phyloP scores from a whole-genome alignment of 2,329 filamentous ascomycete species.

The Tolypocladium tropicale region DNA sequence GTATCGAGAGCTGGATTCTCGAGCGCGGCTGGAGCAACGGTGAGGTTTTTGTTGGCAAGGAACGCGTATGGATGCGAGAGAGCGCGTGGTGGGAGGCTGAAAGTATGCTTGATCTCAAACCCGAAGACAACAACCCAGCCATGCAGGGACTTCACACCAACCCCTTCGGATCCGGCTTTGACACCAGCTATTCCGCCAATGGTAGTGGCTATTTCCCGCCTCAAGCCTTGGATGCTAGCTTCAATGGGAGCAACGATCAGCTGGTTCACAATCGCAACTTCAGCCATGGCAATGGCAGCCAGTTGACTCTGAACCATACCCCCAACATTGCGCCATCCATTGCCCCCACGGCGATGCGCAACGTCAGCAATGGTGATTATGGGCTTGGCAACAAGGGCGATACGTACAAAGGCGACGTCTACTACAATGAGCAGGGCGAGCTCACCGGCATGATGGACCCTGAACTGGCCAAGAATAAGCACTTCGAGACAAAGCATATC shows the following conservation, averaged over 20 bases:
- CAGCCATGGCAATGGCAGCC: conserved; percentile 45
- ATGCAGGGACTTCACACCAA: conserved; percentile 33
- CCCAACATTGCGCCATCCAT: conserved; percentile 45
- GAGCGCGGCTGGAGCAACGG: conserved; percentile 98
- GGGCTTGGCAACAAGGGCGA: conserved; percentile 84
- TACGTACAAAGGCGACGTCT: conserved; percentile 59
- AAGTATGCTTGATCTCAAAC: conserved; percentile 85
- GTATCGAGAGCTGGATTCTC: conserved; percentile 87
- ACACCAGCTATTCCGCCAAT: conserved; percentile 60
- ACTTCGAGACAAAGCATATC: conserved; percentile 60
- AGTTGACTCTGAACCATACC: conserved; percentile 36
- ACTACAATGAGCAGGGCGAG: conserved; percentile 62
- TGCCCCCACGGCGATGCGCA: conserved; percentile 47
- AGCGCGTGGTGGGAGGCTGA: conserved; percentile 96
- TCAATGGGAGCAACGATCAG: conserved; percentile 63
- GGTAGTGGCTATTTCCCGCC: conserved; percentile 61
- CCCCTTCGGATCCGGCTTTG: conserved; percentile 38
- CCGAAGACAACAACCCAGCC: conserved; percentile 33
- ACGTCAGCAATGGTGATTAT: conserved; percentile 64
- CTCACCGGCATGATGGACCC: conserved; percentile 63
- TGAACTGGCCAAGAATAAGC: conserved; percentile 66
- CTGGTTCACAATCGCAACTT: conserved; percentile 51
- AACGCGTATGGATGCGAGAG: conserved; percentile 94
- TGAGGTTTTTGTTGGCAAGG: conserved; percentile 81
- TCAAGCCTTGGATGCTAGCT: conserved; percentile 47